A percentile compares a stretch with the other conserved stretches of the same genome.
Conservation (phyloP, 1,284 basidiomycete genomes). For the Pseudozyma sp. region DNA sequence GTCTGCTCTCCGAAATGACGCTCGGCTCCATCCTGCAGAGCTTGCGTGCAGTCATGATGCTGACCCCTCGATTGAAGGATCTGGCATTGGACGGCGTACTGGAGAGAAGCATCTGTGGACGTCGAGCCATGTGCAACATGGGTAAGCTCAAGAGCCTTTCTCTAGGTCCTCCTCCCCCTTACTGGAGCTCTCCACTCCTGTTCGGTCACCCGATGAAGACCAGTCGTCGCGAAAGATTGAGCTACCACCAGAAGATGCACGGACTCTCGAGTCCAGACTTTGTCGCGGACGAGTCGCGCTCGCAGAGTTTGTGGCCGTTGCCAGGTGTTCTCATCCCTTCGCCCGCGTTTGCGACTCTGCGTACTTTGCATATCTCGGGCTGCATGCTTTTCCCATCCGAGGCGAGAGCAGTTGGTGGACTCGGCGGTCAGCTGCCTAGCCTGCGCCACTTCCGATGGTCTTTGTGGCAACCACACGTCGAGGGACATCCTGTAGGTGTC, state of each 20-base stretch:
- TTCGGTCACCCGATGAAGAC: constrained; percentile 53
- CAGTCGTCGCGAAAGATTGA: constrained; percentile 31
- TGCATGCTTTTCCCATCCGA: constrained; percentile 58
- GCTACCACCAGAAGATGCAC: constrained; percentile 45
- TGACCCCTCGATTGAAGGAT: constrained; percentile 46
- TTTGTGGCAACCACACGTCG: constrained; percentile 52
- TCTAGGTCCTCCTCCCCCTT: constrained; percentile 54
- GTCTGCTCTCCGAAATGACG: constrained; percentile 50
- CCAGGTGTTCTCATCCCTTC: constrained; percentile 47
- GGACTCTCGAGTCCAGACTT: constrained; percentile 25
- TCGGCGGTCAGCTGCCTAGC: constrained; percentile 47
- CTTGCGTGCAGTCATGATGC: constrained; percentile 43
- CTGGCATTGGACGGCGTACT: constrained; percentile 53
- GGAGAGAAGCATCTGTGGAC: constrained; percentile 51
- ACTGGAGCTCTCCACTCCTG: constrained; percentile 56
- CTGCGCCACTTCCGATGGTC: constrained; percentile 56
- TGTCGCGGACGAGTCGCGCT: constrained; percentile 31
- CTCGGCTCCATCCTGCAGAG: constrained; percentile 49
- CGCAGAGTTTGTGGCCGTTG: constrained; percentile 42
- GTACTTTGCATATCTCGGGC: constrained; percentile 53
- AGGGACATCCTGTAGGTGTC: constrained; percentile 48
- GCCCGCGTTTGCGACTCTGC: constrained; percentile 43
- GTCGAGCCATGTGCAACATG: constrained; percentile 48
- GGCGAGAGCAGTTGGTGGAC: constrained; percentile 46
- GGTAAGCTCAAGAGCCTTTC: constrained; percentile 54